Evolutionary conservation across 768 basidiomycete species (phyloP).

Genomic region (Lentinula sp.): DNA sequence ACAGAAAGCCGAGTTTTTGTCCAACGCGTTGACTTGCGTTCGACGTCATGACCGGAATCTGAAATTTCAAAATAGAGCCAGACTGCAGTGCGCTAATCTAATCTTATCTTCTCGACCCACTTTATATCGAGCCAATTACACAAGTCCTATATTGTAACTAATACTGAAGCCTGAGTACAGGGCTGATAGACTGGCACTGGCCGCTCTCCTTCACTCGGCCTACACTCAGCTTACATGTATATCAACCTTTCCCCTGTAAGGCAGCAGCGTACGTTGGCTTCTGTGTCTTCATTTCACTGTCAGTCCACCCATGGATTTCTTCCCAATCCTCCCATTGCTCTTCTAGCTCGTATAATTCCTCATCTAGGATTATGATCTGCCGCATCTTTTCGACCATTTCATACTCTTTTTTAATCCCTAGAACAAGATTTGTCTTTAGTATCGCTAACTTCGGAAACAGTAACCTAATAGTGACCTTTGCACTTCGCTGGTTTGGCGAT

Average conservation of each 20-base stretch:
- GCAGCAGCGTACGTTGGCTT: background rate
- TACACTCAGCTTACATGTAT: too few relatives aligned
- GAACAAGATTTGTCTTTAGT: too few relatives aligned
- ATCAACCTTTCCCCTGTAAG: background rate
- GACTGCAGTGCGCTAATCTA: background rate
- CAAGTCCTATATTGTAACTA: too few relatives aligned
- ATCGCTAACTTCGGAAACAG: too few relatives aligned
- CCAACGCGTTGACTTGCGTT: background rate
- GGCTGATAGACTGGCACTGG: too few relatives aligned
- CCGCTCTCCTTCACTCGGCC: too few relatives aligned
- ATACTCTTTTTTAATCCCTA: background rate
- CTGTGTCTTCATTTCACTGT: background rate
- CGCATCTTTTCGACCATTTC: background rate
- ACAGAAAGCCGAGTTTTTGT: background rate
- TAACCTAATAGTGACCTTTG: background rate
- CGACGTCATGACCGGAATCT: background rate
- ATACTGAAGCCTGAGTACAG: too few relatives aligned
- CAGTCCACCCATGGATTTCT: background rate
- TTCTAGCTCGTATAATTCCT: background rate
- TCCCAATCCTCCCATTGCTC: slow-evolving; percentile 3
- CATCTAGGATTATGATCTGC: background rate
- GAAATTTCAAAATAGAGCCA: background rate
- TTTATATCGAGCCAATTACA: too few relatives aligned
- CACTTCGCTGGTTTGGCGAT: slow-evolving; percentile 1
- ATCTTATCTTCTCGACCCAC: background rate